Evolutionary conservation across 768 basidiomycete genomes (phyloP).

Genomic region (Crassisporium funariophilum): DNA sequence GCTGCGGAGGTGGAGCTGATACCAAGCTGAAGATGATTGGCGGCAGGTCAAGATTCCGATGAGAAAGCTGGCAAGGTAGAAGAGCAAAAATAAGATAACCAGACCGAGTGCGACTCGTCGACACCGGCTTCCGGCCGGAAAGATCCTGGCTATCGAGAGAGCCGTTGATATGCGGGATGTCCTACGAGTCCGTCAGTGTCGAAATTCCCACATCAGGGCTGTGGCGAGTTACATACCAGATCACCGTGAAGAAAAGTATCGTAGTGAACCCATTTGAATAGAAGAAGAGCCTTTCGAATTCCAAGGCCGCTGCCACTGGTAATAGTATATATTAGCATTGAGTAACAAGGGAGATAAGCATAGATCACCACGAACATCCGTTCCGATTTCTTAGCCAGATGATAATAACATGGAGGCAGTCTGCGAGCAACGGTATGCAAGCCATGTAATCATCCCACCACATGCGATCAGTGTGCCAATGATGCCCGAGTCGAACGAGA

Average conservation of each 20-base stretch:
- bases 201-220: not conserved
- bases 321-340: too few species aligned
- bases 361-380: too few species aligned
- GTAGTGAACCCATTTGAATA: constrained; percentile 12
- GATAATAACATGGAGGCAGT: constrained; percentile 10
- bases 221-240: constrained; percentile 7
- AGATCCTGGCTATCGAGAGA: constrained; percentile 16
- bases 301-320: not conserved
- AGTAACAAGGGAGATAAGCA: too few species aligned
- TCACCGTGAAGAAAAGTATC: constrained; percentile 12
- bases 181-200: constrained; percentile 7
- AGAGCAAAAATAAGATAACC: constrained; percentile 7
- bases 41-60: constrained; percentile 9
- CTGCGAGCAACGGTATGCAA: constrained; percentile 14
- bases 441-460: constrained; percentile 29
- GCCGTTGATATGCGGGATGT: constrained; percentile 13
- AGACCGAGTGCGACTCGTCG: constrained; percentile 10
- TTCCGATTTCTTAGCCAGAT: too few species aligned
- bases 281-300: constrained; percentile 1
- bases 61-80: constrained; percentile 9
- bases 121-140: constrained; percentile 6
- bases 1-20: not conserved
- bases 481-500: constrained; percentile 17
- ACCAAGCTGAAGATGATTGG: constrained; percentile 2
- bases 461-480: constrained; percentile 12